Evolutionary conservation across 768 basidiomycete genomes (phyloP), one percentile per base, ranked within the genome.

Genomic region (Tricholoma furcatifolium): DNA sequence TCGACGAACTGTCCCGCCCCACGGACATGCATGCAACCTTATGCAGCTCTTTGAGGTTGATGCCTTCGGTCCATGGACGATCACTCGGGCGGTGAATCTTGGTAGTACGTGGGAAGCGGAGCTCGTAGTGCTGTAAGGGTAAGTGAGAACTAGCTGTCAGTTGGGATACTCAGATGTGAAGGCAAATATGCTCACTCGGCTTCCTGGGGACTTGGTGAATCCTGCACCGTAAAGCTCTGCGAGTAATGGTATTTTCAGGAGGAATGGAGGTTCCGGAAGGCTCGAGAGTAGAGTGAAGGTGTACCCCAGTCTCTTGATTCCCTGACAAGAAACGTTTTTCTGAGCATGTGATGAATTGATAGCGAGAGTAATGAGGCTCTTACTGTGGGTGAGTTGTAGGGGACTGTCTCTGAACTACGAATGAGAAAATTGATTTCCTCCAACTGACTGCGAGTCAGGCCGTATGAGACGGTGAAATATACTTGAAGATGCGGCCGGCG

Each of bases 141-240:
- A n/a, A 11, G 17, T 17, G 20, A 58, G 35, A 42, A 27, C 56
- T 27, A 9, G 12, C n/a, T 3, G 14, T 41, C 1, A 11, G 20
- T 21, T 14, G 14, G 32, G 20, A 15, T 18, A 41, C 11, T 32
- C 30, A 20, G 32, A 46, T 41, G 40, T 9, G 17, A 18, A 6
- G 11, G 12, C 21, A 17, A 3, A 34, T 12, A 40, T 20, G 43
- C 49, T 31, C 49, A 90, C 89, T 61, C 78, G 71, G 62, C 80
- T 80, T 21, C 70, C 58, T 0, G 74, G 70, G n/a, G 83, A 69
- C 63, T 88, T 90, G 27, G 86, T 87, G 61, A 93, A 95, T 1
- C 92, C 88, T 4, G 88, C 93, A 11, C 93, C 92, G 54, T 81
- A 84, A 4, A 95, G 62, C 60, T 93, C 91, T 2, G 77, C 83